Evolutionary conservation across 2,329 filamentous ascomycete genomes (phyloP).

Genomic region (Verticillium longisporum): DNA sequence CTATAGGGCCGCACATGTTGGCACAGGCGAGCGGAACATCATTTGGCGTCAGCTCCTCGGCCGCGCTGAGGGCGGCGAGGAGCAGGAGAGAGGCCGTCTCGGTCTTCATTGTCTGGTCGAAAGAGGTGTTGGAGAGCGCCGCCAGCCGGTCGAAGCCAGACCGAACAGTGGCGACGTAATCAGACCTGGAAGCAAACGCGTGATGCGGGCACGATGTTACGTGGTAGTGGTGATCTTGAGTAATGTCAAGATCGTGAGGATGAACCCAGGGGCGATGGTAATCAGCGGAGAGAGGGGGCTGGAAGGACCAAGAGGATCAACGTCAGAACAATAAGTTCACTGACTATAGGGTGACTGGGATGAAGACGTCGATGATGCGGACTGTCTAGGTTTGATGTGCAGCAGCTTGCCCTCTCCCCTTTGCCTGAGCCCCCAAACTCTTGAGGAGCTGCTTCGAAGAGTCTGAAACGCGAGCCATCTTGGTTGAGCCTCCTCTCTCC

Average conservation of each 20-base stretch:
- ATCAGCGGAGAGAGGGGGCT: background rate
- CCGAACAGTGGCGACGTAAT: background rate
- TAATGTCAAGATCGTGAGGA: background rate
- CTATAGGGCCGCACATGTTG: conserved; percentile 34
- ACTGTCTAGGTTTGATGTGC: background rate
- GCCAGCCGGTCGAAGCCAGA: background rate
- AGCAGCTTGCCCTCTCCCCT: background rate
- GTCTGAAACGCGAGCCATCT: background rate
- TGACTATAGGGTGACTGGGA: background rate
- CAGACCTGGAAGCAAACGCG: background rate
- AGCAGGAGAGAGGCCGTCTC: conserved; percentile 18
- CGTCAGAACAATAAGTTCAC: background rate
- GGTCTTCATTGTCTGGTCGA: conserved; percentile 18
- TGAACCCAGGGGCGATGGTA: background rate
- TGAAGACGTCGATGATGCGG: background rate
- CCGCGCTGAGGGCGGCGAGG: conserved; percentile 18
- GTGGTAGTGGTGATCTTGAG: background rate
- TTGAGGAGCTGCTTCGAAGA: background rate
- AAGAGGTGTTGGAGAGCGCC: background rate
- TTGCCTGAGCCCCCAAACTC: background rate
- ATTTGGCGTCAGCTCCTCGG: conserved; percentile 23
- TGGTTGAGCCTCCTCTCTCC: background rate
- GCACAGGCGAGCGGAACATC: conserved; percentile 31
- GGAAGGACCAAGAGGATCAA: background rate
- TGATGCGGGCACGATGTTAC: background rate